Evolutionary conservation across 257 asterid genomes (phyloP), one percentile per base, ranked within the genome.

Genomic region (Cinchona pubescens): DNA sequence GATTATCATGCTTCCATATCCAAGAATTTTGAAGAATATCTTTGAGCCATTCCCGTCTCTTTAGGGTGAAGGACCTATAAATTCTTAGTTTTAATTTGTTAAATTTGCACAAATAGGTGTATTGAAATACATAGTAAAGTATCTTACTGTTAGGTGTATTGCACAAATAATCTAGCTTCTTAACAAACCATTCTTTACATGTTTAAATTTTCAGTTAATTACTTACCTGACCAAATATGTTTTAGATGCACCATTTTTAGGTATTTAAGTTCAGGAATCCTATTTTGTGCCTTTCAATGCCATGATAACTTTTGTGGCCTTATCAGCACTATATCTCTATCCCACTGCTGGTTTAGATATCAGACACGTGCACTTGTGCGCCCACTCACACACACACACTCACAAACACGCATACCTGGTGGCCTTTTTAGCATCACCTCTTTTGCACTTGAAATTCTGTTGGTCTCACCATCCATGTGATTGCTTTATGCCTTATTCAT

Each of bases 381-480:
- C n/a, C n/a, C n/a, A n/a, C n/a, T n/a, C n/a, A n/a, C n/a, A n/a
- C n/a, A n/a, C n/a, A n/a, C n/a, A n/a, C n/a, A n/a, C n/a, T n/a
- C n/a, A n/a, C n/a, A n/a, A n/a, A n/a, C n/a, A n/a, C n/a, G n/a
- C n/a, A 9, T 45, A 45, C 49, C 23, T 42, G 30, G 40, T 63
- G 23, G 15, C 0, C 67, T 35, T 61, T 61, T 14, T 29, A 7
- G 34, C 67, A 13, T 21, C 29, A 18, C 25, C 23, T 51, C 2
- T 4, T 4, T 32, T n/a, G n/a, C n/a, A n/a, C n/a, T n/a, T n/a
- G n/a, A n/a, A n/a, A n/a, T n/a, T n/a, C 7, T 69, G 61, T 48
- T 68, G 51, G 66, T n/a, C 63, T 71, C 45, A n/a, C 66, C 42
- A 55, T 14, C 56, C 61, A 23, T 6, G 29, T 55, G 61, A n/a